Conservation (phyloP, 2,329 filamentous ascomycete genomes). For the Onygena corvina region DNA sequence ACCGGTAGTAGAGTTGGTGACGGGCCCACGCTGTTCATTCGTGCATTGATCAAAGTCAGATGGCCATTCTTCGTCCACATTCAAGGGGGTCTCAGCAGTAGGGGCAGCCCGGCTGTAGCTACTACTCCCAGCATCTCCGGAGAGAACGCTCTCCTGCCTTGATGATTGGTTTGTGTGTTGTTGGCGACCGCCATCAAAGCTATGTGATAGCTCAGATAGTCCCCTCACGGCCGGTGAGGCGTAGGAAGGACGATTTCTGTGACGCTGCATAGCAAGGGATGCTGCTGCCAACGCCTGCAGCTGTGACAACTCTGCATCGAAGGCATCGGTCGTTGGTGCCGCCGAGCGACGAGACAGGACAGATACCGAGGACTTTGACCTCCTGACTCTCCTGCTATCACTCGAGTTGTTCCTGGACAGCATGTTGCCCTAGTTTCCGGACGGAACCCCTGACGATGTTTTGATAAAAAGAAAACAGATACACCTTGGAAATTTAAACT, state of each 20-base stretch:
- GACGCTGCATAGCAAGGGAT: constrained; percentile 32
- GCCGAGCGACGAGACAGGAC: constrained; percentile 22
- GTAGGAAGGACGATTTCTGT: constrained; percentile 18
- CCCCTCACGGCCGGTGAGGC: constrained; percentile 6
- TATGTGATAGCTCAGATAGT: not conserved
- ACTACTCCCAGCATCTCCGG: not conserved
- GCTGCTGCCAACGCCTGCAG: constrained; percentile 33
- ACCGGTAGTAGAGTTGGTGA: not conserved
- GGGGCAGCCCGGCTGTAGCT: not conserved
- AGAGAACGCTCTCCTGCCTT: not conserved
- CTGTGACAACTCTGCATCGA: constrained; percentile 24
- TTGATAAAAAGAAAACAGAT: too few relatives aligned
- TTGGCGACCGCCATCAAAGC: not conserved
- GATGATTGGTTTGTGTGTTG: not conserved
- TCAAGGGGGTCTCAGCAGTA: not conserved
- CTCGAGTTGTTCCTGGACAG: constrained; percentile 22
- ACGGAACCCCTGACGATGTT: too few relatives aligned
- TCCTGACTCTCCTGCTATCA: constrained; percentile 25
- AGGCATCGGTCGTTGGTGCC: constrained; percentile 18
- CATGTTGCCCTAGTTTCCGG: constrained; percentile 14
- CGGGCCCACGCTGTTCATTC: not conserved
- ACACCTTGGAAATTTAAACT: not conserved
- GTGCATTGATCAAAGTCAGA: not conserved
- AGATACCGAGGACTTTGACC: constrained; percentile 31
- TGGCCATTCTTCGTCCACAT: not conserved